Evolutionary conservation across 1,284 basidiomycete species (phyloP), one percentile per base, ranked within the genome.

Genomic region (Phenoliferia sp.): DNA sequence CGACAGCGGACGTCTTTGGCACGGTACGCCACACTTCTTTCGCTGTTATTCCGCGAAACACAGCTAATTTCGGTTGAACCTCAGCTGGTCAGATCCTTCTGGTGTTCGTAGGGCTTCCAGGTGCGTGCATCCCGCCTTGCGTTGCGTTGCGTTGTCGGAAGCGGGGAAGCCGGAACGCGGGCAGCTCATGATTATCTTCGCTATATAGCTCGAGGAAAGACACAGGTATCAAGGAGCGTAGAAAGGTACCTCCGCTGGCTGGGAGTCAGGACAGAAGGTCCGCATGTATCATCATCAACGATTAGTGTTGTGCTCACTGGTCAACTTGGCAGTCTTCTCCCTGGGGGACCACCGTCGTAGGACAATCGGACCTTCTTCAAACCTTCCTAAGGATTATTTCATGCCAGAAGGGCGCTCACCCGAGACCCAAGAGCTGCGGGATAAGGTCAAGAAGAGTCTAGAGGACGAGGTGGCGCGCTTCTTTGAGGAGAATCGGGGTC

Each of bases 181-280:
- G 54, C 19, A 28, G 5, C 22, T 31, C 19, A 50, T 52, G 32
- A 59, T 32, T n/a, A 22, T 16, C 29, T 33, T 64, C 29, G 4
- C 50, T n/a, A 26, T 29, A 1, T 61, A 66, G 74, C 74, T 39
- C 68, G 75, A n/a, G 75, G 75, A 57, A 76, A 76, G 71, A 76
- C 75, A 65, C 96, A 99, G 79, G 90, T 99, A 66, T 94, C 94
- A 1, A 87, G 95, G 63, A 89, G 95, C 26, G 85, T 99, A 34
- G 94, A 99, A 78, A 87, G 96, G 31, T 99, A 99, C 80, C 85
- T 99, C 1, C 85, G 92, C 76, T 99, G 96, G 96, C 90, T 94
- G 77, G 95, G 96, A 54, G 91, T 99, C 70, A 96, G 95, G 80
- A 95, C 92, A 0, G 86, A 89, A 67, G 75, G 75, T 76, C 1